phyloP scores from a whole-genome alignment of 2,329 filamentous ascomycete species.

The Chaetoscypha palmicola region DNA sequence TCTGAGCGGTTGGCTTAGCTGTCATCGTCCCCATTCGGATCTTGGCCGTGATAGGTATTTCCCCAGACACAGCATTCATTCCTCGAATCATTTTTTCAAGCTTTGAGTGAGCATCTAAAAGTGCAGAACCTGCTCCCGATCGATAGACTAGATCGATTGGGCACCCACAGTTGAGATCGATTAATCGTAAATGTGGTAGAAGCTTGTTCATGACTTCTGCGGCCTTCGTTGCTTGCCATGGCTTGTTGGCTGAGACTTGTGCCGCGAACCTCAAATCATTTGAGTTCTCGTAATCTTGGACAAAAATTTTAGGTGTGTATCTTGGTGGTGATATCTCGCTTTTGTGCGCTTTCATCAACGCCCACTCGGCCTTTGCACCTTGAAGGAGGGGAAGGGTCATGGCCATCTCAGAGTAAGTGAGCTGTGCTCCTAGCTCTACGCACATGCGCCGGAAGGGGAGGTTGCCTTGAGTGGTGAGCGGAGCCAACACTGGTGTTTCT shows the following conservation, averaged over 20 bases:
- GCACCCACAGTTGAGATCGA: conserved; percentile 95
- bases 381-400: conserved; percentile 85
- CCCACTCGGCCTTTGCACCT: conserved; percentile 89
- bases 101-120: conserved; percentile 83
- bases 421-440: conserved; percentile 78
- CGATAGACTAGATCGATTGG: conserved; percentile 93
- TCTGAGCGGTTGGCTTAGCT: conserved; percentile 69
- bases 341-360: conserved; percentile 85
- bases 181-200: conserved; percentile 76
- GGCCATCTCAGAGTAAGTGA: conserved; percentile 98
- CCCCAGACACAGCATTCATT: conserved; percentile 89
- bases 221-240: conserved; percentile 83
- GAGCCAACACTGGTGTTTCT: conserved; percentile 89
- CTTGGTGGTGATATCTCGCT: conserved; percentile 69
- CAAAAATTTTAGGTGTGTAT: conserved; percentile 50
- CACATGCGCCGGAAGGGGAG: conserved; percentile 89
- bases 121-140: conserved; percentile 78
- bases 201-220: conserved; percentile 72
- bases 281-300: conserved; percentile 72
- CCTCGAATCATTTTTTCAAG: conserved; percentile 90
- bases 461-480: conserved; percentile 93
- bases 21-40: conserved; percentile 87
- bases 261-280: conserved; percentile 84
- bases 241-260: conserved; percentile 88
- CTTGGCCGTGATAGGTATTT: conserved; percentile 90